Evolutionary conservation across 345 rosid species (phyloP).

Genomic region (thale cress (Arabidopsis thaliana)): DNA sequence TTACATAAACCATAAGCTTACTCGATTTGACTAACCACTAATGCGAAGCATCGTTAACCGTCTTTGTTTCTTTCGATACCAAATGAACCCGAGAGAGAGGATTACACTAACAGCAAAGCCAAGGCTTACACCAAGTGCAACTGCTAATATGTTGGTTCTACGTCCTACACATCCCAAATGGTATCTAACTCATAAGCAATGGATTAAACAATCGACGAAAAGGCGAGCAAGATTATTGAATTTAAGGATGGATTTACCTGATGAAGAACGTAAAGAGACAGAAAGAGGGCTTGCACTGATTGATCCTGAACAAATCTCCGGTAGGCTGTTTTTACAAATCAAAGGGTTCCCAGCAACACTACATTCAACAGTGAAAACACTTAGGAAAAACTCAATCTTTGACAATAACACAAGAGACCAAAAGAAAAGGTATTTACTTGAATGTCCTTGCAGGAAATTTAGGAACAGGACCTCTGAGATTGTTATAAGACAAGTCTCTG

Average conservation of each 20-base stretch:
- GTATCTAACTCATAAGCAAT: constrained; percentile 22
- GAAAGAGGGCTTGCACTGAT: constrained; percentile 56
- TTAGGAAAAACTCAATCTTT: neutral
- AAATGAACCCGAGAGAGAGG: constrained; percentile 57
- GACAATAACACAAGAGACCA: constrained; percentile 6
- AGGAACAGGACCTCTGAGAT: constrained; percentile 87
- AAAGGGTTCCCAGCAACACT: constrained; percentile 84
- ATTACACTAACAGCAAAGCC: constrained; percentile 57
- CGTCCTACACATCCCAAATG: constrained; percentile 50
- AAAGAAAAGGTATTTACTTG: constrained; percentile 55
- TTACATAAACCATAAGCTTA: neutral
- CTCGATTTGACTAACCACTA: constrained; percentile 53
- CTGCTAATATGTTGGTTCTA: constrained; percentile 65
- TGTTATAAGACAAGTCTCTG: constrained; percentile 96
- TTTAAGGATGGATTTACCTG: constrained; percentile 44
- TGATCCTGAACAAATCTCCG: constrained; percentile 69
- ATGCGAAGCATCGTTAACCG: constrained; percentile 52
- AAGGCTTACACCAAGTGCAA: constrained; percentile 75
- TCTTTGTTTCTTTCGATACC: constrained; percentile 59
- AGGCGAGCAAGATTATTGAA: neutral
- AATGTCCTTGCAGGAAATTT: constrained; percentile 78
- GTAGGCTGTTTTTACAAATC: constrained; percentile 68
- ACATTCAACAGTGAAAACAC: constrained; percentile 42
- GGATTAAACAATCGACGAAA: neutral
- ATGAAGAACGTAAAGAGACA: constrained; percentile 58